A percentile compares a stretch with the other conserved stretches of the same genome.
Evolutionary conservation across 768 basidiomycete species (phyloP).

Genomic region (Lentinula guzmanii): DNA sequence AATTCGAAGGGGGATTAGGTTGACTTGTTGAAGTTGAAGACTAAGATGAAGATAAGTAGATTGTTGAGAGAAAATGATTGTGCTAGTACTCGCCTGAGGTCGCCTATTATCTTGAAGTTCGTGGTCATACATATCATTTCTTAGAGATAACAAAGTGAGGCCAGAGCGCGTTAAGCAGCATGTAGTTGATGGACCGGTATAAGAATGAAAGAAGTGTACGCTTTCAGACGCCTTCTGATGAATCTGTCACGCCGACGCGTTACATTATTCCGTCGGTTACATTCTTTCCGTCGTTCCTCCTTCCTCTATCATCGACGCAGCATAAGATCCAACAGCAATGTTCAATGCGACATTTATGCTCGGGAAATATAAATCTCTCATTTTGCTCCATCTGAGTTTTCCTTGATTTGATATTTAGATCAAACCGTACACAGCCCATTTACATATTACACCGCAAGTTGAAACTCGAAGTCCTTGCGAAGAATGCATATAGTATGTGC

Average conservation of each 20-base stretch:
- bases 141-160: not conserved
- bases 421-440: not conserved
- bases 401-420: not conserved
- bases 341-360: not conserved
- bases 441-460: too few species aligned
- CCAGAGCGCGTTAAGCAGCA: not conserved
- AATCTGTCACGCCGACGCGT: not conserved
- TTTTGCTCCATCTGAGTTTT: not conserved
- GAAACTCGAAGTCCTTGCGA: too few species aligned
- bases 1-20: not conserved
- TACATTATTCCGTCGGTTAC: not conserved
- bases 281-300: not conserved
- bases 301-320: not conserved
- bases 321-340: not conserved
- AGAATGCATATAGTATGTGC: too few species aligned
- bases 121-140: not conserved
- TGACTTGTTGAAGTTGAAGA: not conserved
- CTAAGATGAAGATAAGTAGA: not conserved
- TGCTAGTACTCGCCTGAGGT: not conserved
- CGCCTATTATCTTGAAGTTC: not conserved
- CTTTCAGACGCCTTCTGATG: too few species aligned
- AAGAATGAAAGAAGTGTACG: not conserved
- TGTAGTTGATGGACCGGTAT: not conserved
- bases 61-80: not conserved
- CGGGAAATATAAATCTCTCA: not conserved